These are phyloP conservation scores for Penicillium robsamsonii DNA, from an alignment of 495 filamentous ascomycete species.

Conservation along the genomic window DNA sequence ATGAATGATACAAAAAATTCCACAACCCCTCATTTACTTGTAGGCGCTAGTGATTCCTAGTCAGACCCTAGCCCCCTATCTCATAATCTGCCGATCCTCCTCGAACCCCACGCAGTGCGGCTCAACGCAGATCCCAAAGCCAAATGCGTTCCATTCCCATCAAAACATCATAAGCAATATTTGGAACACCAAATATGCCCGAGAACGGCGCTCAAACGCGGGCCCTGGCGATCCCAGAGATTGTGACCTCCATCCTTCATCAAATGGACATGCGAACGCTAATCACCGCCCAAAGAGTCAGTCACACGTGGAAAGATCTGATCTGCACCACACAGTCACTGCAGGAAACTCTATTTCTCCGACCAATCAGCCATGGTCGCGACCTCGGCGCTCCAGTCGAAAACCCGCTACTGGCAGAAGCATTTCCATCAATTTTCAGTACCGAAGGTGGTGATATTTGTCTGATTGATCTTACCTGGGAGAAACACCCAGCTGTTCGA, in stretches of 20 bases:
- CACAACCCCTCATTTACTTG: not conserved
- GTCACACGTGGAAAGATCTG: not conserved
- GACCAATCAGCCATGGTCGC: not conserved
- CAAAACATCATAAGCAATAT: not conserved
- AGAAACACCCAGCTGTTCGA: not conserved
- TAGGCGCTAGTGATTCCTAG: not conserved
- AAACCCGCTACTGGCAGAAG: not conserved
- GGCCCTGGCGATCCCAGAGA: constrained; percentile 7
- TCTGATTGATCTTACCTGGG: not conserved
- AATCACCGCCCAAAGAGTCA: not conserved
- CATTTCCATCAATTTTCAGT: not conserved
- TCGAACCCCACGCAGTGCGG: not conserved
- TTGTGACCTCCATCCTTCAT: constrained; percentile 5
- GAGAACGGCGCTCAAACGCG: not conserved
- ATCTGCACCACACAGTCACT: not conserved
- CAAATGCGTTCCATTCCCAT: not conserved
- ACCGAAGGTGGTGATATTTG: not conserved
- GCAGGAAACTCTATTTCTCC: not conserved
- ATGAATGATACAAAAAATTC: not conserved
- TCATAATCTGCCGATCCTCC: not conserved
- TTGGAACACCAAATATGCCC: not conserved
- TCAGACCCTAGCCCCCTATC: not conserved
- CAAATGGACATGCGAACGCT: constrained; percentile 13
- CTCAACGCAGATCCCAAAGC: not conserved
- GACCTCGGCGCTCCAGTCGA: not conserved